Conservation (phyloP, 2,329 filamentous ascomycete genomes). For the Sarocladium strictum region DNA sequence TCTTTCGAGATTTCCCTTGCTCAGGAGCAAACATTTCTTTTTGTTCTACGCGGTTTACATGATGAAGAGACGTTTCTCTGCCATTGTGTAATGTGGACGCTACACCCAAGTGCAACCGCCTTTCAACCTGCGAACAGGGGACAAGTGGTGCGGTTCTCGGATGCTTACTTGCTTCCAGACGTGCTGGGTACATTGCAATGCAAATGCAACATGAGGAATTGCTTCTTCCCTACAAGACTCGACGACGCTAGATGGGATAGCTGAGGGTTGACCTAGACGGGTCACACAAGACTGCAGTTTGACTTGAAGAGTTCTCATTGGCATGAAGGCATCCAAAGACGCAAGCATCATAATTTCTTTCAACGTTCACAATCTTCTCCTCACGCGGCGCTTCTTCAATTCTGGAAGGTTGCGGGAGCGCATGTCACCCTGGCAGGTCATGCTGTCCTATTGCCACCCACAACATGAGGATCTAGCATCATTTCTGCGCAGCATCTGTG, state of each 20-base stretch:
- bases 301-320: not conserved
- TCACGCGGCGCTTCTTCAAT: not conserved
- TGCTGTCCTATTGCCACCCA: not conserved
- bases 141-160: too few species aligned
- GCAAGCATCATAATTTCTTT: not conserved
- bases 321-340: not conserved
- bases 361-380: not conserved
- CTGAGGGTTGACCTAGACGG: not conserved
- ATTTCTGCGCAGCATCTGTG: not conserved
- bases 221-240: not conserved
- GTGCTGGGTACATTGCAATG: not conserved
- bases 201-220: not conserved
- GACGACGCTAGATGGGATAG: slow-evolving; percentile 8
- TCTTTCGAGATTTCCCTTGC: not conserved
- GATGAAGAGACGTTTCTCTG: too few species aligned
- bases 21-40: not conserved
- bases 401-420: not conserved
- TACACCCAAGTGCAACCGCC: too few species aligned
- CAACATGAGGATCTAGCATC: not conserved
- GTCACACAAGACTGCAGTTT: not conserved
- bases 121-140: too few species aligned
- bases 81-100: too few species aligned
- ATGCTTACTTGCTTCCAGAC: too few species aligned
- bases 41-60: not conserved
- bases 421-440: not conserved